phyloP scores from a whole-genome alignment of 2,329 filamentous ascomycete species.

The Colletotrichum cordylinicola region DNA sequence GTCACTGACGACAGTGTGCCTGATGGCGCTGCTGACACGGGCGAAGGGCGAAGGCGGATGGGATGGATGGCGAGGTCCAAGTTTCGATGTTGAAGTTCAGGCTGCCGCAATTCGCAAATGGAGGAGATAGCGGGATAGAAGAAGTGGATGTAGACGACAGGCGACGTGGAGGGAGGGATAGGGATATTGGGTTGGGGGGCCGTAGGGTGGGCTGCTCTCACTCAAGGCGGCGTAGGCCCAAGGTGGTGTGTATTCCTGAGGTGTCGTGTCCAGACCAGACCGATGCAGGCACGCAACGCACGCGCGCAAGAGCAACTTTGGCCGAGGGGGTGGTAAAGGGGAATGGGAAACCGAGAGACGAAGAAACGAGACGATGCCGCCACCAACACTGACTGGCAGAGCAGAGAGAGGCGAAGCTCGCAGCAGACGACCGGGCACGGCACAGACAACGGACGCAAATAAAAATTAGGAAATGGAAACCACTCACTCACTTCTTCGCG shows the following conservation, averaged over 20 bases:
- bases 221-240: not conserved
- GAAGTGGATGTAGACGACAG: constrained; percentile 22
- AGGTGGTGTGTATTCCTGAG: constrained; percentile 17
- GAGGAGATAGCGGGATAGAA: constrained; percentile 21
- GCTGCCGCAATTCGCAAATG: constrained; percentile 23
- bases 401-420: not conserved
- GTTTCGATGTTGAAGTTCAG: constrained; percentile 14
- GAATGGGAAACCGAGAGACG: not conserved
- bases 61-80: constrained; percentile 5
- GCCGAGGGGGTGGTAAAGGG: constrained; percentile 11
- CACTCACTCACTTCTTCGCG: constrained; percentile 19
- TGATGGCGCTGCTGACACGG: constrained; percentile 15
- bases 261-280: constrained; percentile 22
- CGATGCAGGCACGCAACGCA: constrained; percentile 21
- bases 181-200: constrained; percentile 21
- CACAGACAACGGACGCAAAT: not conserved
- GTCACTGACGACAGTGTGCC: constrained; percentile 17
- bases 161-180: constrained; percentile 23
- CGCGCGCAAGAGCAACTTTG: constrained; percentile 21
- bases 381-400: not conserved
- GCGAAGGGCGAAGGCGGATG: not conserved
- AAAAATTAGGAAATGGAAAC: not conserved
- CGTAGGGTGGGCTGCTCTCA: constrained; percentile 19
- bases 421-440: not conserved
- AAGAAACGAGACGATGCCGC: not conserved